Evolutionary conservation across 768 basidiomycete species (phyloP).

Genomic region (Lyophyllum decastes): DNA sequence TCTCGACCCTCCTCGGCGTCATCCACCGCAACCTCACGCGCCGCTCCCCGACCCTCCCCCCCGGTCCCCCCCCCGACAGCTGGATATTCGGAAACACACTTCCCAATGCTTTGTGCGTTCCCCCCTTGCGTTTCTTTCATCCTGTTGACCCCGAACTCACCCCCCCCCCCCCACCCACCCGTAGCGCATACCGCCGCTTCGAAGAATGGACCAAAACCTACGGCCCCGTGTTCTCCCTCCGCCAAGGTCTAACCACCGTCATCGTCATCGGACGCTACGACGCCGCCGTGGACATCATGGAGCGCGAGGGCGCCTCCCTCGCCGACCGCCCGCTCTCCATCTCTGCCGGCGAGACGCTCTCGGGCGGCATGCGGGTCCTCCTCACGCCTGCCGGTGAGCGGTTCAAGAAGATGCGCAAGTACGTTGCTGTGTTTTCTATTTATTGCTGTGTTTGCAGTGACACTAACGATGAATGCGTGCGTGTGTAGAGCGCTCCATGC

Average conservation of each 20-base stretch:
- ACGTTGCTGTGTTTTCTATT: constrained; percentile 1
- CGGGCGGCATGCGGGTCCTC: constrained; percentile 58
- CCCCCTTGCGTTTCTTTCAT: background rate
- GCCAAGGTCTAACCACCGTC: constrained; percentile 45
- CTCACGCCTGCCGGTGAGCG: constrained; percentile 58
- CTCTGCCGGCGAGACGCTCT: constrained; percentile 59
- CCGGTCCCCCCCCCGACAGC: constrained; percentile 42
- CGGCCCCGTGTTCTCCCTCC: constrained; percentile 60
- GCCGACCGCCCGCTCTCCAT: constrained; percentile 57
- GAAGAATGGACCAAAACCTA: constrained; percentile 63
- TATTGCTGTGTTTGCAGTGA: background rate
- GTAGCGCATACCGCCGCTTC: constrained; percentile 54
- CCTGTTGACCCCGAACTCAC: background rate
- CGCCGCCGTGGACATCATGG: constrained; percentile 67
- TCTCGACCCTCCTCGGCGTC: constrained; percentile 28
- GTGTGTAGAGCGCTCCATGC: constrained; percentile 53
- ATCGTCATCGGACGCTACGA: constrained; percentile 52
- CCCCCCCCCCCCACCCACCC: background rate
- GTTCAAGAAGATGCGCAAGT: constrained; percentile 65
- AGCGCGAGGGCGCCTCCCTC: constrained; percentile 59
- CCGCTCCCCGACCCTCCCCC: constrained; percentile 36
- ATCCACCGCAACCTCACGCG: constrained; percentile 27
- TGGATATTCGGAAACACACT: constrained; percentile 40
- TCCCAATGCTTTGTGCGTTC: constrained; percentile 41
- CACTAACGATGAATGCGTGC: background rate